Conservation (phyloP, 2,329 filamentous ascomycete species). For the Xylaria sp. region DNA sequence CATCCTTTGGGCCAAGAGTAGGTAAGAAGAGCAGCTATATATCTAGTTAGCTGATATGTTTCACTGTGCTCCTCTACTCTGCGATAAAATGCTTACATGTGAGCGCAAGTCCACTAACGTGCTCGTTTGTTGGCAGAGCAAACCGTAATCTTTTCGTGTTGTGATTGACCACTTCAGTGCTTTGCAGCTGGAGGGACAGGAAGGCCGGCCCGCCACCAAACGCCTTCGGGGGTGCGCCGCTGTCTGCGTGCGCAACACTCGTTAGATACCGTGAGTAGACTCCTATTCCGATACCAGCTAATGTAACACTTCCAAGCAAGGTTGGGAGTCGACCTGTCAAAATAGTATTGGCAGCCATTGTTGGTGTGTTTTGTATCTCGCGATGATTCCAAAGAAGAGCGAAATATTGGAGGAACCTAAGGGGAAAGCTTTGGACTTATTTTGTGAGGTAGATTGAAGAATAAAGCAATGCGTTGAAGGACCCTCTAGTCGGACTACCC, state of each 20-base stretch:
- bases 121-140: constrained; percentile 59
- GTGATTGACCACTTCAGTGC: constrained; percentile 64
- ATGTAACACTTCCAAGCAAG: constrained; percentile 28
- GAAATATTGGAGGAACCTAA: not conserved
- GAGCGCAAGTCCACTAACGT: constrained; percentile 60
- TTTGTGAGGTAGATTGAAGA: not conserved
- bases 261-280: constrained; percentile 43
- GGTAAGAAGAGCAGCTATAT: constrained; percentile 65
- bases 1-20: constrained; percentile 66
- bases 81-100: constrained; percentile 54
- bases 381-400: not conserved
- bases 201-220: constrained; percentile 55
- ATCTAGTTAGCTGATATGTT: constrained; percentile 1
- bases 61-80: not conserved
- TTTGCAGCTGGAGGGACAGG: constrained; percentile 60
- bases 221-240: constrained; percentile 42
- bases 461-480: not conserved
- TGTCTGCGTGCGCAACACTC: constrained; percentile 43
- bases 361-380: not conserved
- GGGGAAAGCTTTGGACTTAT: not conserved
- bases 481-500: constrained; percentile 19
- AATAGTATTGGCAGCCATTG: constrained; percentile 30
- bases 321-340: constrained; percentile 18
- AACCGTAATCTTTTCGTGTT: constrained; percentile 69
- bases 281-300: constrained; percentile 41